Evolutionary conservation across 176 grass and related monocot genomes (phyloP), one percentile per base, ranked within the genome.

Genomic region (Calamus simplicifolius): DNA sequence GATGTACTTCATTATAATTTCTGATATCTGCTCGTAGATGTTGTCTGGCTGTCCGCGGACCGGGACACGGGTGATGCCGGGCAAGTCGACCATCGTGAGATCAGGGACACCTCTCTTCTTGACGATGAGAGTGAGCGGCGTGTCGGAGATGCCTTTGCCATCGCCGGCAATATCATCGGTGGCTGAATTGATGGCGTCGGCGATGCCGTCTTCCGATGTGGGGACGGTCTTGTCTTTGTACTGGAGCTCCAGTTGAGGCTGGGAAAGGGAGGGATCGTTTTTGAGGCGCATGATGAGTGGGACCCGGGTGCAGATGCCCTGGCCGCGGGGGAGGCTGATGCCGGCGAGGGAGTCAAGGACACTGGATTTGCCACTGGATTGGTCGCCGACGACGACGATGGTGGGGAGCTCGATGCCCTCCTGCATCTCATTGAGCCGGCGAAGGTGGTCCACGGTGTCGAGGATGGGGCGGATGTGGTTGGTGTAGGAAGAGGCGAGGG

Each of bases 311-410:
- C 54, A 56, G 54, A 56, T 56, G 19, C 54, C 54, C 54, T 56
- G 54, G n/a, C 54, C 54, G 13, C 54, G 54, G 8, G 54, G 54
- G 19, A 56, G 54, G 75, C 79, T 82, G 78, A 90, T 85, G 78
- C 87, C 79, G 52, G 82, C 82, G 1, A 90, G 75, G 0, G 87
- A 90, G 54, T 90, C 82, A 3, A 90, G 78, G 0, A 90, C 78
- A 38, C 73, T 78, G 8, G 78, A 90, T 64, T 89, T 82, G 52
- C 78, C 86, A 49, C 82, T 85, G 4, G 67, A 69, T 30, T 90
- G 82, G 19, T 57, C 54, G 19, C 54, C 54, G 18, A 57, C 54
- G 54, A 57, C 54, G 54, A 57, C 54, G 19, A 57, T 57, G 19
- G 54, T 57, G 5, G 54, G 54, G 7, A 57, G 54, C 54, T 57